These are phyloP conservation scores for Exserohilum rostratum DNA, from an alignment of 2,329 filamentous ascomycete genomes.

Conservation along the genomic window DNA sequence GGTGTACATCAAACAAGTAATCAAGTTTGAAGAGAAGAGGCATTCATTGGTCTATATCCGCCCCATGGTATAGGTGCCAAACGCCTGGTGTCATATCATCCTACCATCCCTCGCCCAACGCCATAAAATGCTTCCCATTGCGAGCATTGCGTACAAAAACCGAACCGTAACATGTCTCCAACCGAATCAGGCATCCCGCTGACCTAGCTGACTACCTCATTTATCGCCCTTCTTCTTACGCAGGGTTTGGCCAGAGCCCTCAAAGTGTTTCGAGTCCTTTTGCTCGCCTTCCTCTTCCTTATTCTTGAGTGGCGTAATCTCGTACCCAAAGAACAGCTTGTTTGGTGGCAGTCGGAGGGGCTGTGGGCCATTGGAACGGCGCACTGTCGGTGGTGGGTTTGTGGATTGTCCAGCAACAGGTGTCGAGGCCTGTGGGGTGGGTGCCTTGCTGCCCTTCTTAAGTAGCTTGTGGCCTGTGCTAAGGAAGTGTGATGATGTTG, in stretches of 20 bases:
- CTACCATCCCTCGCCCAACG: constrained; percentile 22
- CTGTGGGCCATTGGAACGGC: constrained; percentile 77
- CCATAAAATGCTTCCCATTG: constrained; percentile 29
- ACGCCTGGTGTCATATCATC: constrained; percentile 27
- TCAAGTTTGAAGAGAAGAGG: not conserved
- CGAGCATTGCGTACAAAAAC: not conserved
- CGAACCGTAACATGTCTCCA: not conserved
- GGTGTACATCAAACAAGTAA: not conserved
- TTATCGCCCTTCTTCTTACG: constrained; percentile 71
- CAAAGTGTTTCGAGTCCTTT: constrained; percentile 70
- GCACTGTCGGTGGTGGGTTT: constrained; percentile 49
- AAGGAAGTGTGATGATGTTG: constrained; percentile 77
- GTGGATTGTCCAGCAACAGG: constrained; percentile 66
- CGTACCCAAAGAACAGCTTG: constrained; percentile 96
- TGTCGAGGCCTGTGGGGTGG: constrained; percentile 64
- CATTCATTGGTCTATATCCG: not conserved
- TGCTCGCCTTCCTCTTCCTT: constrained; percentile 68
- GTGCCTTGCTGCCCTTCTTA: constrained; percentile 79
- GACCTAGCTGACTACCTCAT: constrained; percentile 14
- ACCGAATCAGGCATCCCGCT: too few relatives aligned
- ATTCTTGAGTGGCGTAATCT: constrained; percentile 85
- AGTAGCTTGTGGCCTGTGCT: constrained; percentile 81
- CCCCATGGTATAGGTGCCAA: constrained; percentile 14
- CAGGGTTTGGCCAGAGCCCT: constrained; percentile 83
- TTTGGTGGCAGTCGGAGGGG: constrained; percentile 83